phyloP scores from a whole-genome alignment of 2,329 filamentous ascomycete species.

The Microcyclospora tardicrescens region DNA sequence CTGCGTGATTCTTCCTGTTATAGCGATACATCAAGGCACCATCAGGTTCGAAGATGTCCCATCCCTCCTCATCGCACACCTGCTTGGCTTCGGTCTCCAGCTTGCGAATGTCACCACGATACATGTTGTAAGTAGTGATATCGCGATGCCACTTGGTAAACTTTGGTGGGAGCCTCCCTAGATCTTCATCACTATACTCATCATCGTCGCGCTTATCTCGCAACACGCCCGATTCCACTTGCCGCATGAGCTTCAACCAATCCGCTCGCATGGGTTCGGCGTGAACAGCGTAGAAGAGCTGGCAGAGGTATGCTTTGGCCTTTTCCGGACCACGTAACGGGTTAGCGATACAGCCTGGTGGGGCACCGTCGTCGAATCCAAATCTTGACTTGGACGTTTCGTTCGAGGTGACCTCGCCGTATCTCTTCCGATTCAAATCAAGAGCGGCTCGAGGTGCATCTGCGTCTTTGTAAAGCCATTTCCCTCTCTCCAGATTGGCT shows the following conservation, averaged over 20 bases:
- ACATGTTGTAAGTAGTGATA: slow-evolving; percentile 15
- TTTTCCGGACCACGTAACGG: slow-evolving; percentile 9
- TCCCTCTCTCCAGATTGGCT: slow-evolving; percentile 14
- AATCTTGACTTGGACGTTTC: no score
- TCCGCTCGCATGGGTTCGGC: no score
- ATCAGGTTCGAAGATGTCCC: slow-evolving; percentile 15
- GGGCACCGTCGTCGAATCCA: no score
- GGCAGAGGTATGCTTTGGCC: slow-evolving; percentile 11
- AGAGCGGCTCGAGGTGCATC: slow-evolving; percentile 13
- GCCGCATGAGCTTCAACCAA: neutral
- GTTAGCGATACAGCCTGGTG: slow-evolving; percentile 6
- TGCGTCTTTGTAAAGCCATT: slow-evolving; percentile 13
- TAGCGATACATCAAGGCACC: slow-evolving; percentile 13
- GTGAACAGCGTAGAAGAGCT: slow-evolving; percentile 13
- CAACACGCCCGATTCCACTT: neutral
- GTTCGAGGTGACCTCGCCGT: slow-evolving; percentile 10
- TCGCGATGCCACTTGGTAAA: slow-evolving; percentile 12
- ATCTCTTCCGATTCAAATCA: slow-evolving; percentile 11
- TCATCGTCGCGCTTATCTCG: no score
- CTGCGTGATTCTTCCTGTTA: no score
- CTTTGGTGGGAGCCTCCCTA: neutral
- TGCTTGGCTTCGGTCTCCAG: slow-evolving; percentile 14
- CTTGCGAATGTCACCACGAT: slow-evolving; percentile 11
- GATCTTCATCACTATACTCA: no score
- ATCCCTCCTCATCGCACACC: slow-evolving; percentile 17